Evolutionary conservation across 2,329 filamentous ascomycete species (phyloP), one percentile per base, ranked within the genome.

Genomic region (Fusarium sp.): DNA sequence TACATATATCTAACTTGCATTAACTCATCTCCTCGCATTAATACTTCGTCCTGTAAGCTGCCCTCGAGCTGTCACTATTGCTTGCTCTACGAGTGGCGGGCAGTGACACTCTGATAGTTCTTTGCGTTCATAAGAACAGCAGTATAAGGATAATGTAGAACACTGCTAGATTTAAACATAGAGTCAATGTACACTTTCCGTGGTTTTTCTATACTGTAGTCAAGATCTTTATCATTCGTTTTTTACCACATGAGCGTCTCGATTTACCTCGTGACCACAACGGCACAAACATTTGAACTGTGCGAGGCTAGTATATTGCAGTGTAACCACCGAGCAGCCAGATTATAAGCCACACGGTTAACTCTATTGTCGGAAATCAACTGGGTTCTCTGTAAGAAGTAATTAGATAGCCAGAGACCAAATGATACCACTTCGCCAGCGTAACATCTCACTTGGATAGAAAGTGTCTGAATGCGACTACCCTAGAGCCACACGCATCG

Each of bases 191-290:
- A 5, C 14, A 33, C 30, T 33, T 15, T 33, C 6, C 30, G 14
- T n/a, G 9, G 4, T 9, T n/a, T 4, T 4, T 8, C 17, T 7
- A n/a, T 37, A n/a, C 3, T 37, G n/a, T 17, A 9, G 17, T 9
- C 33, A 10, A 37, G 8, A 7, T 9, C 7, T 37, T 7, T 9
- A n/a, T 8, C 7, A n/a, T n/a, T 9, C 5, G 17, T 9, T 8
- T 4, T 5, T n/a, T 8, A 17, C 8, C 7, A 37, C n/a, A 37
- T 3, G 17, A n/a, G 17, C 1, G 2, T 9, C 3, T 9, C 2
- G 33, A 3, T 33, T 33, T 14, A 7, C 7, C 13, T 17, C 17
- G 7, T 4, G 10, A 37, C 15, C 33, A 33, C 6, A 7, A 14
- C 6, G 5, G 13, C 14, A 15, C 14, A 7, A 7, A 30, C 4